A percentile compares a stretch with the other conserved stretches of the same genome.
phyloP scores from a whole-genome alignment of 2,329 filamentous ascomycete genomes.

The Colletotrichum noveboracense region DNA sequence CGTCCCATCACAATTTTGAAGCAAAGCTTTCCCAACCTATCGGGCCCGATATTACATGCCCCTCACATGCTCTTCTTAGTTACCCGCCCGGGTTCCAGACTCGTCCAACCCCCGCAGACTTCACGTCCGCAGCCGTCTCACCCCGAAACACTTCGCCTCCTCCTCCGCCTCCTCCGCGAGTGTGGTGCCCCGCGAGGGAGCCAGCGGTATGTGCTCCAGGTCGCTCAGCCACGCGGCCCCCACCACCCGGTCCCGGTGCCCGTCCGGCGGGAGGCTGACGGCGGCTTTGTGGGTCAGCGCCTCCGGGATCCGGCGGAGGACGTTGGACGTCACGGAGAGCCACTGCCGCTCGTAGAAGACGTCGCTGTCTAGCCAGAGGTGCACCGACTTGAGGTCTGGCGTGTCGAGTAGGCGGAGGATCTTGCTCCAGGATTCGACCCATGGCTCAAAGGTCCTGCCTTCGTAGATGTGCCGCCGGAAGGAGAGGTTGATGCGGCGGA shows the following conservation, averaged over 20 bases:
- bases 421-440: conserved; percentile 4
- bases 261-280: conserved; percentile 16
- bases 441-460: neutral
- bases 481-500: conserved; percentile 7
- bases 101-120: neutral
- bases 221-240: neutral
- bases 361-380: conserved; percentile 17
- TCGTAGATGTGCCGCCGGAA: neutral
- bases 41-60: neutral
- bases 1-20: neutral
- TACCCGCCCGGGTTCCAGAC: neutral
- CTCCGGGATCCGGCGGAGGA: conserved; percentile 7
- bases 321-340: conserved; percentile 8
- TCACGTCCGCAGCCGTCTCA: neutral
- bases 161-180: neutral
- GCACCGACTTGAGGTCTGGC: neutral
- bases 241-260: neutral
- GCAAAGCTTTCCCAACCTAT: neutral
- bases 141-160: neutral
- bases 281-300: conserved; percentile 13
- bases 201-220: neutral
- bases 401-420: neutral
- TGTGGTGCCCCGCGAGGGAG: neutral
- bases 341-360: conserved; percentile 12
- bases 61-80: neutral